Evolutionary conservation across 129 eudicot species (phyloP).

Genomic region (Escallonia herrerae): DNA sequence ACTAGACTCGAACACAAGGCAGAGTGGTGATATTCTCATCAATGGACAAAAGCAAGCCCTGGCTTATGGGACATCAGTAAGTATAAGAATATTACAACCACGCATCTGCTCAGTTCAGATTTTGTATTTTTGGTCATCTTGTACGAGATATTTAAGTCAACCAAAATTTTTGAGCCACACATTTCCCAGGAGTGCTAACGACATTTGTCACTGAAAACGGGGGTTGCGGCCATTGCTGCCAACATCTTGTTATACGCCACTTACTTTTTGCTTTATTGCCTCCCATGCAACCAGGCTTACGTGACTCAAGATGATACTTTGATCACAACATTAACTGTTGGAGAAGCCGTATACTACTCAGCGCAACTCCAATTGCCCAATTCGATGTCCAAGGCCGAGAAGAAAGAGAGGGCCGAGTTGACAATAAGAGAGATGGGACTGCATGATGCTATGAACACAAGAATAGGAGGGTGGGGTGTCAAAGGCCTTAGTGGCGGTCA

Average conservation of each 20-base stretch:
- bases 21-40: slow-evolving; percentile 7
- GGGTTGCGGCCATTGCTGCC: not conserved
- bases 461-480: slow-evolving; percentile 27
- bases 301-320: slow-evolving; percentile 32
- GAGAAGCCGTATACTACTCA: slow-evolving; percentile 35
- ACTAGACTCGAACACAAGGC: slow-evolving; percentile 4
- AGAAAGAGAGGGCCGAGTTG: slow-evolving; percentile 17
- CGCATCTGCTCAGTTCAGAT: not conserved
- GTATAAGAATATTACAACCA: not conserved
- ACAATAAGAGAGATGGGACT: slow-evolving; percentile 32
- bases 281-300: slow-evolving; percentile 18
- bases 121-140: no score
- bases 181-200: no score
- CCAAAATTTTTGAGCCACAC: not conserved
- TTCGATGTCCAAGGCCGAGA: slow-evolving; percentile 26
- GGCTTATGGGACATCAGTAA: slow-evolving; percentile 17
- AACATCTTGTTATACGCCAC: no score
- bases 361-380: slow-evolving; percentile 34
- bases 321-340: slow-evolving; percentile 21
- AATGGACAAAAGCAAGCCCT: slow-evolving; percentile 8
- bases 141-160: no score
- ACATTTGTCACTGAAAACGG: no score
- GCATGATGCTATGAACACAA: slow-evolving; percentile 25
- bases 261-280: not conserved
- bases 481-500: slow-evolving; percentile 45